Evolutionary conservation across 116 monocot genomes (phyloP), one percentile per base, ranked within the genome.

Genomic region (Iris pallida): DNA sequence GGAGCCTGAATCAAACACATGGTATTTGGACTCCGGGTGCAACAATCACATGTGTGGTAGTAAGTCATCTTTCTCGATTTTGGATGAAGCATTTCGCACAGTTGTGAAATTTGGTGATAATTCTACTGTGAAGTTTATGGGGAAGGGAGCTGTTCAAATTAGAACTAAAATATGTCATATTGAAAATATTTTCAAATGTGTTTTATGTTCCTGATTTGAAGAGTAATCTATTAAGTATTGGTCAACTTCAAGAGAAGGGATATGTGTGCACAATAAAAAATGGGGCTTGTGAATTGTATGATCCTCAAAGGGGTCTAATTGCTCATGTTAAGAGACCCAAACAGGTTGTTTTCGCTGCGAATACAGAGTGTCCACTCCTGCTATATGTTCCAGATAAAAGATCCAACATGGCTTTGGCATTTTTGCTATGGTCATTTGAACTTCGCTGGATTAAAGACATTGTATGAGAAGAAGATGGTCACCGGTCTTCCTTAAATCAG

Each of bases 401-500:
- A 51, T 12, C 18, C 16, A 51, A 18, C 57, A 69, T 69, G 56
- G 69, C 13, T 62, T 6, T 72, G 72, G 52, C 52, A 72, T 53
- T 53, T 59, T 46, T 18, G 7, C 5, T 70, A 59, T 70, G 59
- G 47, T 14, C 47, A 59, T 47, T 57, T 18, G 53, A 30, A 43
- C 12, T 56, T 56, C 15, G 45, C 8, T 30, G 60, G 30, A 30
- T 42, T 60, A 55, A 55, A 45, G 30, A 68, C 72, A 20, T 53
- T 72, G 42, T 49, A 72, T 12, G 3, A 72, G n/a, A 72, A 52
- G 12, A 72, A 63, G 18, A 53, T 72, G 63, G 62, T 61, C 47
- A 72, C 30, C 6, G 63, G 72, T 53, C 72, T 72, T 72, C 72
- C 62, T 63, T 18, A 60, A 30, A 48, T 61, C 4, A 30, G 16